A percentile compares a stretch with the other conserved stretches of the same genome.
Conservation (phyloP, 1,139 yeast species). For the Kodamaea ohmeri region DNA sequence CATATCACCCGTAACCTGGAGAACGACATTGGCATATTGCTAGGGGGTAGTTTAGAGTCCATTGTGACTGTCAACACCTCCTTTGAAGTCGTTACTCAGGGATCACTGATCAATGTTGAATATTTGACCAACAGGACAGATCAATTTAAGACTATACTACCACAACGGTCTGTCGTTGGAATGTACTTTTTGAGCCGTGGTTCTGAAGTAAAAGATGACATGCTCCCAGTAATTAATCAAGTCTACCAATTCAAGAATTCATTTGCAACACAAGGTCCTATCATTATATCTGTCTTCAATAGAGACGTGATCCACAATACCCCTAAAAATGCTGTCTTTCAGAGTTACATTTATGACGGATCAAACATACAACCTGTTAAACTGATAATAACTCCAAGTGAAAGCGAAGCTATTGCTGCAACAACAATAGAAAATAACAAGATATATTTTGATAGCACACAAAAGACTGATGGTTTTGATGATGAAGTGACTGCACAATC, state of each 20-base stretch:
- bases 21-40: slow-evolving; percentile 26
- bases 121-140: slow-evolving; percentile 26
- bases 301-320: slow-evolving; percentile 9
- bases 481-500: slow-evolving; percentile 13
- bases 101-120: slow-evolving; percentile 20
- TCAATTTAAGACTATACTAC: slow-evolving; percentile 29
- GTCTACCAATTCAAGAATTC: slow-evolving; percentile 7
- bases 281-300: slow-evolving; percentile 11
- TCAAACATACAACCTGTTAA: slow-evolving; percentile 7
- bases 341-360: slow-evolving; percentile 7
- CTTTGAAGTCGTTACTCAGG: slow-evolving; percentile 22
- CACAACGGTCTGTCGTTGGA: slow-evolving; percentile 29
- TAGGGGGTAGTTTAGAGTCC: slow-evolving; percentile 21
- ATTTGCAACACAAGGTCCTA: slow-evolving; percentile 1
- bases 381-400: slow-evolving; percentile 20
- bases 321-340: slow-evolving; percentile 6
- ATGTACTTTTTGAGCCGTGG: slow-evolving; percentile 22
- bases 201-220: slow-evolving; percentile 12
- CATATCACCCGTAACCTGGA: slow-evolving; percentile 19
- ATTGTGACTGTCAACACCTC: slow-evolving; percentile 18
- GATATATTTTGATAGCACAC: slow-evolving; percentile 17
- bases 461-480: slow-evolving; percentile 8
- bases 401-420: slow-evolving; percentile 28
- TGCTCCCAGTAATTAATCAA: slow-evolving; percentile 10
- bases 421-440: slow-evolving; percentile 27